Base-by-base conservation (phyloP, 2,329 filamentous ascomycete genomes). In the Apiospora hydei region DNA sequence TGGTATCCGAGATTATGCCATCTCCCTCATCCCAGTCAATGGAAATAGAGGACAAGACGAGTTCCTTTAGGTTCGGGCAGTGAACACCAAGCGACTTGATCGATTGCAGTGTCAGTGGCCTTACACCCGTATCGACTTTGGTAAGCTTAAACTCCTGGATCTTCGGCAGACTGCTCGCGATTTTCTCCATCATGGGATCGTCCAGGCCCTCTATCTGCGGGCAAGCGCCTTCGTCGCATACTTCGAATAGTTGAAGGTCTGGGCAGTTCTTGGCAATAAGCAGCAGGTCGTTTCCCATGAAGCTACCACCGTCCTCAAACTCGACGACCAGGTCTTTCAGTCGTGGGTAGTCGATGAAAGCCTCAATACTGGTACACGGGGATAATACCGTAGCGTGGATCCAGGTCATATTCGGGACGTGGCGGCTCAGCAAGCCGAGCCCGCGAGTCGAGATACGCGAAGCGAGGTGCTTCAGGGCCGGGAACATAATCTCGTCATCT, bases 41-140 rank as follows among this genome's bases (percentile, higher is more conserved):
- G n/a, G 66, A 30, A 6, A 68, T 44, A 13, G 3, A 34, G 26
- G 66, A 47, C 41, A 68, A 44, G 41, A 6, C 11, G 1, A 68
- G 13, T 0, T 68, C n/a, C 26, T n/a, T 46, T 14, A 68, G 13
- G 7, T 68, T 30, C 26, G 66, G 66, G 41, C 66, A 68, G 26
- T 68, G 41, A 11, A 11, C 24, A 10, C 66, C 66, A 46, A 68
- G 66, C n/a, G 66, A 68, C 43, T 68, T 34, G 66, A 68, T 68
- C 7, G 66, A 47, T n/a, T 46, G 13, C 4, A 68, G 10, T 21
- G 66, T 68, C 11, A 68, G 41, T 21, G 66, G 41, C n/a, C 34
- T 10, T 8, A 2, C 21, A 8, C 38, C 24, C 64, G 21, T 26
- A 13, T 47, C 24, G 21, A 68, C 14, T 1, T 30, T 18, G 5